A percentile compares a stretch with the other conserved stretches of the same genome.
These are phyloP conservation scores for Ehretia macrophylla DNA, from an alignment of 257 asterid genomes.

Conservation along the genomic window DNA sequence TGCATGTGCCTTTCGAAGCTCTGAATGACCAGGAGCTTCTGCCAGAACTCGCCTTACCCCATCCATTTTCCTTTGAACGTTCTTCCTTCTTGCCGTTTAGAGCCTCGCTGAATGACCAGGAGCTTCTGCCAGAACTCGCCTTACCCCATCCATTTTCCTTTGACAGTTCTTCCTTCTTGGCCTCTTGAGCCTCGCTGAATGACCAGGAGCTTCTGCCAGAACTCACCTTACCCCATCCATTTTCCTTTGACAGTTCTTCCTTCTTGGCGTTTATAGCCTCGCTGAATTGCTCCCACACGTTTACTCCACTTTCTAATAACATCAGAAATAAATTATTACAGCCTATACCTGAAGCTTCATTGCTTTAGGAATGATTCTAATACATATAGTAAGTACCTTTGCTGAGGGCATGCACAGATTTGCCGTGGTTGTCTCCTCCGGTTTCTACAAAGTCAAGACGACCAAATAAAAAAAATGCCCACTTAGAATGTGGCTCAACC, in stretches of 20 bases:
- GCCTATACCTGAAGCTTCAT: background rate
- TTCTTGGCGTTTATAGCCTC: conserved; percentile 59
- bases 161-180: background rate
- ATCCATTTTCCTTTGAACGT: background rate
- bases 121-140: background rate
- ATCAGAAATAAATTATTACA: background rate
- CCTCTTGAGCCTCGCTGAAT: conserved; percentile 43
- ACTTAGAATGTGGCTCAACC: background rate
- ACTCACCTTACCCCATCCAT: conserved; percentile 34
- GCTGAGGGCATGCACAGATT: conserved; percentile 22
- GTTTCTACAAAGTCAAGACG: conserved; percentile 17
- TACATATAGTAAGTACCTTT: conserved; percentile 17
- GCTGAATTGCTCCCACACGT: conserved; percentile 68
- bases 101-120: no score
- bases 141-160: background rate
- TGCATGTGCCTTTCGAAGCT: conserved; percentile 32
- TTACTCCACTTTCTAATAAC: conserved; percentile 33
- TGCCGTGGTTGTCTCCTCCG: conserved; percentile 18
- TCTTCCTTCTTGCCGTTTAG: conserved; percentile 18
- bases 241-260: conserved; percentile 45
- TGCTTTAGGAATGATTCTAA: background rate
- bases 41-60: background rate
- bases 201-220: conserved; percentile 53
- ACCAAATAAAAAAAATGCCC: background rate
- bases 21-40: no score